Conservation (phyloP, 2,329 filamentous ascomycete genomes). For the Grosmannia clavigera region DNA sequence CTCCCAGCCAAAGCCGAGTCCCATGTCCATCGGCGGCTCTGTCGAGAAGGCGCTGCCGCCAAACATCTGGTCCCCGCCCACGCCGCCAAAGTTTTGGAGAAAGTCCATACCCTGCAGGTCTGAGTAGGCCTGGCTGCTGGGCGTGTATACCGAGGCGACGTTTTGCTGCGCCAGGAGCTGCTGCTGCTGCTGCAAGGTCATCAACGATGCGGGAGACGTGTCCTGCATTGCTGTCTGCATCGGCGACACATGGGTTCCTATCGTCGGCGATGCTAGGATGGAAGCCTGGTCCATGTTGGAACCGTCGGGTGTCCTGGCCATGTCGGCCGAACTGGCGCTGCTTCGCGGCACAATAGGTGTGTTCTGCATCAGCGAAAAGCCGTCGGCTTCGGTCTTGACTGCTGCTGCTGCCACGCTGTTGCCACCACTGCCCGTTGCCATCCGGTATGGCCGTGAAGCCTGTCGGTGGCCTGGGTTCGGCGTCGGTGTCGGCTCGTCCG, state of each 20-base stretch:
- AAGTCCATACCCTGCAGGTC: slow-evolving; percentile 44
- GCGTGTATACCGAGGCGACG: slow-evolving; percentile 8
- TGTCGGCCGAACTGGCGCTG: slow-evolving; percentile 24
- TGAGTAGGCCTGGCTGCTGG: slow-evolving; percentile 24
- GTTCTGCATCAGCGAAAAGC: slow-evolving; percentile 25
- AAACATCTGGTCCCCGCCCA: slow-evolving; percentile 1
- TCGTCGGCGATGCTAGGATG: slow-evolving; percentile 31
- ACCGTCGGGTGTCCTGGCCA: slow-evolving; percentile 13
- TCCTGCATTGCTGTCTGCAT: slow-evolving; percentile 5
- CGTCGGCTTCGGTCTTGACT: slow-evolving; percentile 26
- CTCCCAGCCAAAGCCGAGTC: slow-evolving; percentile 54
- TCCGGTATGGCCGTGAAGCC: not conserved
- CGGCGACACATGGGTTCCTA: slow-evolving; percentile 3
- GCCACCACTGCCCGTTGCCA: not conserved
- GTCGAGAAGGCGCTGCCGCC: slow-evolving; percentile 15
- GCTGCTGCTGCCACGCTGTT: slow-evolving; percentile 12
- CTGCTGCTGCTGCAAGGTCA: slow-evolving; percentile 21
- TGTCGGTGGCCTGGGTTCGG: slow-evolving; percentile 11
- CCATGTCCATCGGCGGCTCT: slow-evolving; percentile 48
- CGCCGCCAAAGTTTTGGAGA: slow-evolving; percentile 28
- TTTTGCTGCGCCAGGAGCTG: slow-evolving; percentile 6
- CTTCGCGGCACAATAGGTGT: slow-evolving; percentile 27
- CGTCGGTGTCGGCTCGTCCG: slow-evolving; percentile 3
- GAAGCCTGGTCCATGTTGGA: slow-evolving; percentile 23
- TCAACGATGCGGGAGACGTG: slow-evolving; percentile 10